phyloP scores from a whole-genome alignment of 164 flowering plant genomes.

The Macadamia integrifolia region DNA sequence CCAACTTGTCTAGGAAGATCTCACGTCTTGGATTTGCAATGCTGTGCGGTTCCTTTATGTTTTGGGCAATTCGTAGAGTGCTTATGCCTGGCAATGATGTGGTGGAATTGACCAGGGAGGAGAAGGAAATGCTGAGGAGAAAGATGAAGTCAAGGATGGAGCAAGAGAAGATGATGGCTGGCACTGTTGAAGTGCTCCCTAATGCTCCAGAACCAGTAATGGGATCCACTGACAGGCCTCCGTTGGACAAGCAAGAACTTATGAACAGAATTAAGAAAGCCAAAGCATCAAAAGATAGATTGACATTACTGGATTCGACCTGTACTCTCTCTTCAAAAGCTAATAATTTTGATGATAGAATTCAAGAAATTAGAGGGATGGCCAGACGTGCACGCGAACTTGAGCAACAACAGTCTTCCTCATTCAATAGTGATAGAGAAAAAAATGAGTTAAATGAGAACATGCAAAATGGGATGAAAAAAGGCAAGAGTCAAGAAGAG shows the following conservation, averaged over 20 bases:
- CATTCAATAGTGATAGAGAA: conserved; percentile 16
- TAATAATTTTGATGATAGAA: conserved; percentile 27
- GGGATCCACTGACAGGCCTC: conserved; percentile 44
- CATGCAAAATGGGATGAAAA: conserved; percentile 10
- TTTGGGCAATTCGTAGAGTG: conserved; percentile 42
- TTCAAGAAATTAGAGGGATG: conserved; percentile 60
- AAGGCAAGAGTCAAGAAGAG: conserved; percentile 8
- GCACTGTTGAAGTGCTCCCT: conserved; percentile 50
- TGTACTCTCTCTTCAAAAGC: conserved; percentile 8
- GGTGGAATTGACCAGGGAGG: conserved; percentile 35
- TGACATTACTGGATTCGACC: conserved; percentile 18
- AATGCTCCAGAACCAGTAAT: conserved; percentile 16
- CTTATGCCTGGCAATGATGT: conserved; percentile 24
- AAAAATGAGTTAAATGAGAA: conserved; percentile 18
- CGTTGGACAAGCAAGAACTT: conserved; percentile 57
- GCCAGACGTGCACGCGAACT: conserved; percentile 51
- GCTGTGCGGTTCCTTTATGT: conserved; percentile 39
- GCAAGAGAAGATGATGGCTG: conserved; percentile 42
- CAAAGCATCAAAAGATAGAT: conserved; percentile 19
- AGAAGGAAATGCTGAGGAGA: conserved; percentile 81
- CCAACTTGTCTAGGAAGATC: conserved; percentile 23
- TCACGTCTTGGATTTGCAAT: conserved; percentile 35
- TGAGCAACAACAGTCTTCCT: conserved; percentile 27
- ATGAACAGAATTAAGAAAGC: conserved; percentile 41
- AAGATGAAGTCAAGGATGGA: conserved; percentile 58